Base-by-base conservation (phyloP, 78 protist species). In the Planoprotostelium fungivorum region DNA sequence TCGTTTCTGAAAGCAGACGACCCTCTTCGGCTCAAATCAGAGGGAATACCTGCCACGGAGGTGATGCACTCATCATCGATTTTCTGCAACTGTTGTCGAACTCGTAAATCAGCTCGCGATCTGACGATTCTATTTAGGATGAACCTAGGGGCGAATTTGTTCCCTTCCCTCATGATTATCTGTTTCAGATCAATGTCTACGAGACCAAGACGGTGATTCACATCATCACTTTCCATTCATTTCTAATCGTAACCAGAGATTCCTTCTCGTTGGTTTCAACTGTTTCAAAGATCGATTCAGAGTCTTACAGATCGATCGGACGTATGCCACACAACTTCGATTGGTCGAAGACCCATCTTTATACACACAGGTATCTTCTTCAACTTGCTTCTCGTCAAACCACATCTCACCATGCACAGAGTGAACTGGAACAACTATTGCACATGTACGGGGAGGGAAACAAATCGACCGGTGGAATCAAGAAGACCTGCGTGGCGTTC, bases 211-310 rank as follows among this genome's bases (percentile, higher is more conserved):
- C 73, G 5, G 73, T 51, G 73, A 51, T 5, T 51, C 16, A 51
- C 5, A 25, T 5, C 73, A 51, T 51, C 31, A 51, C 16, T 16
- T 51, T 51, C 16, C 31, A 25, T 51, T 51, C 16, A 25, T 51
- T 51, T 51, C 31, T 51, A 16, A 51, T 51, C 73, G 16, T 25
- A 51, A 28, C n/a, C 84, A 94, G 94, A 89, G 92, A 87, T 96
- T 95, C 89, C 91, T 83, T 86, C 83, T 96, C n/a, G 96, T 96
- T n/a, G 97, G 95, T 16, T 88, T 92, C 85, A 93, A 93, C 83
- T 88, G 94, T 38, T 84, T 84, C 9, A 89, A 90, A 29, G 91
- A n/a, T 34, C 86, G 88, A 36, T 86, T 84, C 73, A 86, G 89
- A 84, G 29, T 96, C 29, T 88, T 96, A 38, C 95, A 95, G 83